phyloP scores from a whole-genome alignment of 305 asterid species.

The Fraxinus nigra region DNA sequence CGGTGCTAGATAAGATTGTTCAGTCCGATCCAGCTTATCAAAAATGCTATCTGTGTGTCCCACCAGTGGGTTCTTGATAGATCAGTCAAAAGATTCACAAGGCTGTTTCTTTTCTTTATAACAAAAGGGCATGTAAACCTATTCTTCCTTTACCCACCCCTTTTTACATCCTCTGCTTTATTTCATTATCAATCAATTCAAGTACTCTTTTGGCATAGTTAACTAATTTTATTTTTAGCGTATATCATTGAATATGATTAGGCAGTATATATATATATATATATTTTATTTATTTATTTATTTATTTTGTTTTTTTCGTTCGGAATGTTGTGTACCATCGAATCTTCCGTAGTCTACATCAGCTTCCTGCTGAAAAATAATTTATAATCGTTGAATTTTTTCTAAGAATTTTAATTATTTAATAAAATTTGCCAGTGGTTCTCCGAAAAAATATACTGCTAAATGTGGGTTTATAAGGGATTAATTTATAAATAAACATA shows the following conservation, averaged over 20 bases:
- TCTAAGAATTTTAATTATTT: not conserved
- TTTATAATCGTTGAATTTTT: not conserved
- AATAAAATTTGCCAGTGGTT: too few species aligned
- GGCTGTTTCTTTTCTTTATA: slow-evolving; percentile 4
- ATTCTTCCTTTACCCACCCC: slow-evolving; percentile 3
- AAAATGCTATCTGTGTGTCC: not conserved
- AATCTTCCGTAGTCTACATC: not conserved
- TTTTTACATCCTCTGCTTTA: not conserved
- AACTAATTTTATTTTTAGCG: not conserved
- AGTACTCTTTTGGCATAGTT: not conserved
- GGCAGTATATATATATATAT: not conserved
- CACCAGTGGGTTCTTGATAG: not conserved
- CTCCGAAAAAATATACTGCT: too few species aligned
- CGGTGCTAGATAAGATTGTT: not conserved
- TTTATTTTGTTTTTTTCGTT: too few species aligned
- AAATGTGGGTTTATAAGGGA: too few species aligned
- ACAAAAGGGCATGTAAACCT: slow-evolving; percentile 11
- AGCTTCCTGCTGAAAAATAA: not conserved
- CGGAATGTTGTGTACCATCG: not conserved
- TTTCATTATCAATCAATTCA: not conserved
- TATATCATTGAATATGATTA: not conserved
- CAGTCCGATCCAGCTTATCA: not conserved
- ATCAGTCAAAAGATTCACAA: slow-evolving; percentile 3
- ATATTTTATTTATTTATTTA: too few species aligned
- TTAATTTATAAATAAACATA: too few species aligned